Evolutionary conservation across 148 eudicot species (phyloP).

Genomic region (Bassia scoparia): DNA sequence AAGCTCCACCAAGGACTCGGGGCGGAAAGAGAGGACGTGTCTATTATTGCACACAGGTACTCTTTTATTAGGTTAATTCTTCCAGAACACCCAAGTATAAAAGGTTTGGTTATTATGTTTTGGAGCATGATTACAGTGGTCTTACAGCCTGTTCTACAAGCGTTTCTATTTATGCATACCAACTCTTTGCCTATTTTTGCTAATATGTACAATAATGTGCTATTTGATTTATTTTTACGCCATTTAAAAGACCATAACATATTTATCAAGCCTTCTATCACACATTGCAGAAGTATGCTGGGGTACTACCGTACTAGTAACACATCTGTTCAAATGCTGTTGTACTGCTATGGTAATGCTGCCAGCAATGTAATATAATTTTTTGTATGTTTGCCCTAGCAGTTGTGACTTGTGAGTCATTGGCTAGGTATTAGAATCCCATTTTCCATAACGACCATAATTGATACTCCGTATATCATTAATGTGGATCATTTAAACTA

Average conservation of each 20-base stretch:
- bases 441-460: too few species aligned
- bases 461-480: too few species aligned
- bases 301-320: not conserved
- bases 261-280: not conserved
- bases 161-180: not conserved
- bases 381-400: too few species aligned
- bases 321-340: too few species aligned
- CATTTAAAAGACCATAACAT: not conserved
- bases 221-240: not conserved
- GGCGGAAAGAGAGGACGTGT: constrained; percentile 95
- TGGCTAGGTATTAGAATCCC: too few species aligned
- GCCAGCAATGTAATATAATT: not conserved
- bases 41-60: constrained; percentile 96
- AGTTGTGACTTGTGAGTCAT: too few species aligned
- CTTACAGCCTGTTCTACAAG: not conserved
- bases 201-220: too few species aligned
- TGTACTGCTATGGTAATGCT: not conserved
- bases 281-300: not conserved
- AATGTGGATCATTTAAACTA: too few species aligned
- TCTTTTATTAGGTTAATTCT: not conserved
- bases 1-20: constrained; percentile 91
- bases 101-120: not conserved
- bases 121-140: not conserved
- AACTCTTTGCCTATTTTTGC: not conserved
- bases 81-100: not conserved